These are phyloP conservation scores for Ajuga reptans DNA, from an alignment of 305 asterid genomes.

Conservation along the genomic window DNA sequence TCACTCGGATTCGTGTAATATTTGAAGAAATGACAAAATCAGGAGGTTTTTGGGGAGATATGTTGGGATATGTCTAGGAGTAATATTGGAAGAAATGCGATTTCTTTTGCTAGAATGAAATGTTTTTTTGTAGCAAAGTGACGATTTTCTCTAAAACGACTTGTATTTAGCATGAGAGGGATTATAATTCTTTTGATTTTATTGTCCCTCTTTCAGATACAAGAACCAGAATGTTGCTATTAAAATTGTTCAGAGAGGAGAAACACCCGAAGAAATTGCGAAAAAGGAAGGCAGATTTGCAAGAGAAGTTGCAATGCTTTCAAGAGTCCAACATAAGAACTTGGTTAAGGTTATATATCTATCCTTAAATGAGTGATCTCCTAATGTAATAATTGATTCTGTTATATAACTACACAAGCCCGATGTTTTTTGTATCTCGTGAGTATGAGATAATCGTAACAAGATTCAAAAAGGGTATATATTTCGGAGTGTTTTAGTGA, in stretches of 20 bases:
- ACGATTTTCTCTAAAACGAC: too few relatives aligned
- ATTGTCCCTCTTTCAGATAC: conserved; percentile 40
- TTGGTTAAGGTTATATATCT: conserved; percentile 67
- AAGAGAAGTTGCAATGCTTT: conserved; percentile 88
- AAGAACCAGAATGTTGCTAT: conserved; percentile 91
- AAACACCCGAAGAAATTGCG: conserved; percentile 69
- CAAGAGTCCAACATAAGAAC: conserved; percentile 90
- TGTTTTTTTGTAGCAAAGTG: too few relatives aligned
- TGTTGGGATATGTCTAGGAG: too few relatives aligned
- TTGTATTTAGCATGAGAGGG: too few relatives aligned
- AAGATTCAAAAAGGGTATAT: neutral
- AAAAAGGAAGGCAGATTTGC: conserved; percentile 71
- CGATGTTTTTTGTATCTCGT: too few relatives aligned
- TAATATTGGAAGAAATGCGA: too few relatives aligned
- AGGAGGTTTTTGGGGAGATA: too few relatives aligned
- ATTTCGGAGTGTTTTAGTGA: neutral
- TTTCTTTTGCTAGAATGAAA: too few relatives aligned
- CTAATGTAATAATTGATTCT: neutral
- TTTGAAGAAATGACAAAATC: too few relatives aligned
- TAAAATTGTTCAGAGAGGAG: conserved; percentile 71
- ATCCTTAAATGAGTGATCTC: neutral
- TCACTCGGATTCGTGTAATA: too few relatives aligned
- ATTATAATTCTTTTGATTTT: too few relatives aligned
- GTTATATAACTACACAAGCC: too few relatives aligned
- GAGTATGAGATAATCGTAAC: neutral